Conservation (phyloP, 306 rosid species). For the Malus asiatica region DNA sequence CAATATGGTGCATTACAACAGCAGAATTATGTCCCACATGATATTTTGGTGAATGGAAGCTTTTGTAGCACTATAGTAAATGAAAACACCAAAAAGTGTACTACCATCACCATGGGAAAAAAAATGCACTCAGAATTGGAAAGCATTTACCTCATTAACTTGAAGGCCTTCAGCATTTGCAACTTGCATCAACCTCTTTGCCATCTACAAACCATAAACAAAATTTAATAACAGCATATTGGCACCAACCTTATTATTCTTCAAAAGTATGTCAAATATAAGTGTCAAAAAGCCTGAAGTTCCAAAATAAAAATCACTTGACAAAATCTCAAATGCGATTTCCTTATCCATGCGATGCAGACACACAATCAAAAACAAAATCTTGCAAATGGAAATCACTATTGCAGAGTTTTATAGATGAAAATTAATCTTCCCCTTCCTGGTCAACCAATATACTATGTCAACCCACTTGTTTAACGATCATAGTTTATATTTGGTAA, state of each 20-base stretch:
- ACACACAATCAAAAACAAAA: not conserved
- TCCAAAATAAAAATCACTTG: too few relatives aligned
- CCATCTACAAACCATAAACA: slow-evolving; percentile 70
- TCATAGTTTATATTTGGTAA: not conserved
- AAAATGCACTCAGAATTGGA: slow-evolving; percentile 3
- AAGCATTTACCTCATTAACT: slow-evolving; percentile 66
- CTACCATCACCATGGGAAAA: slow-evolving; percentile 1
- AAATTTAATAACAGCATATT: not conserved
- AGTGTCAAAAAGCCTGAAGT: not conserved
- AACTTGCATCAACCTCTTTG: slow-evolving; percentile 74
- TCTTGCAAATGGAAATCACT: not conserved
- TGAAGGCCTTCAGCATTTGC: slow-evolving; percentile 80
- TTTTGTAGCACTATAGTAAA: not conserved
- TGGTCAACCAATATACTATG: not conserved
- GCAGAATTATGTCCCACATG: not conserved
- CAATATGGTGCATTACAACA: not conserved
- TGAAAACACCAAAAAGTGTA: not conserved
- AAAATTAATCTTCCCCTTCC: not conserved
- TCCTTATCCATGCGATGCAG: not conserved
- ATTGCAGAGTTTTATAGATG: too few relatives aligned
- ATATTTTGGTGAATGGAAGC: not conserved
- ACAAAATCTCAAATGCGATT: not conserved
- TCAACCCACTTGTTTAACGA: not conserved
- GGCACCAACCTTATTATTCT: not conserved
- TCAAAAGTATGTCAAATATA: not conserved